A percentile compares a stretch with the other conserved stretches of the same genome.
Evolutionary conservation across 345 rosid genomes (phyloP).

Genomic region (Pelargonium nanum): DNA sequence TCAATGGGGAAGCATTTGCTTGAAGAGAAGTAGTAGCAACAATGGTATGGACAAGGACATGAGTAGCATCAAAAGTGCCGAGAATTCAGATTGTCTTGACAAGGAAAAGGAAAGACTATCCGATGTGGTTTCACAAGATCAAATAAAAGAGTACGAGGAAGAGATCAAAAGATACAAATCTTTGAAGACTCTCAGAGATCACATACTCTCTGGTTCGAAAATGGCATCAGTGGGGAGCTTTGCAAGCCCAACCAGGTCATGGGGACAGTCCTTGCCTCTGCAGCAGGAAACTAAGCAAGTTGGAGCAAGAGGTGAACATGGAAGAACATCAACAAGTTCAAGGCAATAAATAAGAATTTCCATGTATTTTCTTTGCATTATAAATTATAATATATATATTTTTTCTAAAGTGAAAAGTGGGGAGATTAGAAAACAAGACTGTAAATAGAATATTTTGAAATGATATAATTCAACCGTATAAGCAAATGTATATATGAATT

Average conservation of each 20-base stretch:
- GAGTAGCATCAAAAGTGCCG: constrained; percentile 22
- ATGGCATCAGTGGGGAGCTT: constrained; percentile 15
- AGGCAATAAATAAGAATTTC: neutral
- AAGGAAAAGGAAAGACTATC: constrained; percentile 23
- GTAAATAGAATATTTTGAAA: neutral
- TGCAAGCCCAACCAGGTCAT: constrained; percentile 26
- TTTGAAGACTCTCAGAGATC: constrained; percentile 46
- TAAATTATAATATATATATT: no score
- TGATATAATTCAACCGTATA: no score
- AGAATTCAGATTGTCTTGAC: constrained; percentile 22
- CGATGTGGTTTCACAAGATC: constrained; percentile 22
- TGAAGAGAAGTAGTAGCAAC: constrained; percentile 25
- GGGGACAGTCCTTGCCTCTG: constrained; percentile 10
- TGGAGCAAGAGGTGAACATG: constrained; percentile 12
- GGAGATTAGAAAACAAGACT: neutral
- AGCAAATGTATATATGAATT: no score
- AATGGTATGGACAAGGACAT: constrained; percentile 17
- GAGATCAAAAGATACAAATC: constrained; percentile 38
- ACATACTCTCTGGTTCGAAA: constrained; percentile 30
- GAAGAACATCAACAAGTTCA: constrained; percentile 14
- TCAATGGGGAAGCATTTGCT: constrained; percentile 49
- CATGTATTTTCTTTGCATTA: neutral
- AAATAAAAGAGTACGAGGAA: constrained; percentile 24
- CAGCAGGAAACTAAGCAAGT: neutral
- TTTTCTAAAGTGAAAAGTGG: neutral